Percentiles rank a stretch among this genome's conserved stretches.
phyloP scores from a whole-genome alignment of 495 filamentous ascomycete species.

The Aspergillus asperescens region DNA sequence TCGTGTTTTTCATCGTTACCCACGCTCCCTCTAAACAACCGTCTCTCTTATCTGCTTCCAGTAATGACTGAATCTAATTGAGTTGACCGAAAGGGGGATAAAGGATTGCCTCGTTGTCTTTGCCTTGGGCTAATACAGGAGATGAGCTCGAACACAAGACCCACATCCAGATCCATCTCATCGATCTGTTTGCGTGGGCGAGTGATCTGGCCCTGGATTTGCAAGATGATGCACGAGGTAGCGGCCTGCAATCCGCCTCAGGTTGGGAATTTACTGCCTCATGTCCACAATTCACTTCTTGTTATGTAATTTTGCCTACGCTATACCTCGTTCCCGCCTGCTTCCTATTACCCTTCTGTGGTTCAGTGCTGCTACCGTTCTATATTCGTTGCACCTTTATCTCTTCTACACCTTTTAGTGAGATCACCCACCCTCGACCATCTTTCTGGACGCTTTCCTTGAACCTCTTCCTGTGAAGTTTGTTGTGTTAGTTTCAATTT shows the following conservation, averaged over 20 bases:
- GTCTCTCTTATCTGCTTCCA: slow-evolving; percentile 29
- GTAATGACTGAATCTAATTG: slow-evolving; percentile 35
- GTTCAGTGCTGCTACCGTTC: slow-evolving; percentile 32
- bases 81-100: slow-evolving; percentile 21
- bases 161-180: slow-evolving; percentile 15
- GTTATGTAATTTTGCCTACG: slow-evolving; percentile 52
- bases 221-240: slow-evolving; percentile 24
- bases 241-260: slow-evolving; percentile 16
- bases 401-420: slow-evolving; percentile 28
- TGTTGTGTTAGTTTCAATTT: slow-evolving; percentile 26
- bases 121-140: slow-evolving; percentile 22
- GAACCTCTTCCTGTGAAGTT: slow-evolving; percentile 11
- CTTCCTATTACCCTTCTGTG: slow-evolving; percentile 33
- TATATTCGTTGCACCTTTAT: slow-evolving; percentile 24
- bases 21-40: slow-evolving; percentile 38
- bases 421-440: slow-evolving; percentile 25
- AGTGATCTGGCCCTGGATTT: slow-evolving; percentile 21
- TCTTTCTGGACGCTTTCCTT: slow-evolving; percentile 27
- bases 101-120: slow-evolving; percentile 20
- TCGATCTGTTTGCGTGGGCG: slow-evolving; percentile 18
- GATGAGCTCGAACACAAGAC: slow-evolving; percentile 26
- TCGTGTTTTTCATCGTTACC: slow-evolving; percentile 34
- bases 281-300: slow-evolving; percentile 45
- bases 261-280: slow-evolving; percentile 21
- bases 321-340: slow-evolving; percentile 41